A percentile compares a stretch with the other conserved stretches of the same genome.
These are phyloP conservation scores for Pilasporangium apinafurcum DNA, from an alignment of 352 stramenopile genomes.

Conservation along the genomic window DNA sequence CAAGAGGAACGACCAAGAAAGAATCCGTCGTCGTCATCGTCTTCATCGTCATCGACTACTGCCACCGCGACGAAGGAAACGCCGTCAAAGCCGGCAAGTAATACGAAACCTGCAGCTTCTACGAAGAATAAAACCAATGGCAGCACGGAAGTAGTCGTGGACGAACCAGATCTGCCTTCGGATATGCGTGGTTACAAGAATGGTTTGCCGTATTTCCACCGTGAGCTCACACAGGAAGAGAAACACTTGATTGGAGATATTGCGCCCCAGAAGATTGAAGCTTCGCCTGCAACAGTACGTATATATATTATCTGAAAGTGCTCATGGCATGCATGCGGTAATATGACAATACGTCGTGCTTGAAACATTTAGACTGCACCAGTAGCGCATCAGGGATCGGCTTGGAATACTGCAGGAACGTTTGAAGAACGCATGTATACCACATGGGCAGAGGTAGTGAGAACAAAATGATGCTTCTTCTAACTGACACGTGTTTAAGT, in stretches of 20 bases:
- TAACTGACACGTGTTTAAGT: neutral
- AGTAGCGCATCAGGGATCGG: slow-evolving; percentile 65
- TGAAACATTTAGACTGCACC: slow-evolving; percentile 6
- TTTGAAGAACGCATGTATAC: slow-evolving; percentile 88
- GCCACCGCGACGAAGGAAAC: neutral
- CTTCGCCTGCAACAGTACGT: slow-evolving; percentile 21
- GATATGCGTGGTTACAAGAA: slow-evolving; percentile 82
- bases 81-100: no score
- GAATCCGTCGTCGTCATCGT: slow-evolving; percentile 7
- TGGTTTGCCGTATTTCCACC: slow-evolving; percentile 94
- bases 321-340: neutral
- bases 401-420: slow-evolving; percentile 90
- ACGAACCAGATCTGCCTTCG: slow-evolving; percentile 56
- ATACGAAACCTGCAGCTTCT: slow-evolving; percentile 3
- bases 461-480: neutral
- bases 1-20: slow-evolving; percentile 20
- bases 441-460: slow-evolving; percentile 65
- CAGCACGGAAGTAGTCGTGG: slow-evolving; percentile 46
- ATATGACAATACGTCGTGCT: neutral
- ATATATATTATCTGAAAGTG: neutral
- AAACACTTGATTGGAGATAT: slow-evolving; percentile 97
- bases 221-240: slow-evolving; percentile 94
- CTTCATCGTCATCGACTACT: neutral
- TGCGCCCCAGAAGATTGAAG: slow-evolving; percentile 77
- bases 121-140: slow-evolving; percentile 16